Evolutionary conservation across 139 green algal species (phyloP), one percentile per base, ranked within the genome.

Genomic region (Eudorina sp.): DNA sequence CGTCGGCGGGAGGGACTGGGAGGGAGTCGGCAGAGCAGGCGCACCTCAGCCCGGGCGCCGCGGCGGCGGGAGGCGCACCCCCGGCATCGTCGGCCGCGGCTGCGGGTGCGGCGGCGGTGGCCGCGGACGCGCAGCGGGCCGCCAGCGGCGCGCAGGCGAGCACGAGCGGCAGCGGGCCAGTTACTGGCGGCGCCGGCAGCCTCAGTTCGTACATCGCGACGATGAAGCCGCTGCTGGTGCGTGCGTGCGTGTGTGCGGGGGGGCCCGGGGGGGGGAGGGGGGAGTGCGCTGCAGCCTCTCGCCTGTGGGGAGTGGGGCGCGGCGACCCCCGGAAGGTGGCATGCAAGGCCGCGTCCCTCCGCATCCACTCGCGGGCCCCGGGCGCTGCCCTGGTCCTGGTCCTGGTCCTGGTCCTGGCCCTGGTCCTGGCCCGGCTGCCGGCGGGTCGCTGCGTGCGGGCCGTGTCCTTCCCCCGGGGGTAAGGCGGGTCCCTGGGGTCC

Each of bases 161-260:
- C 70, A 64, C 83, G 53, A 51, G 25, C 11, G 70, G 27, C 27
- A 40, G 21, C 25, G 53, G n/a, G 6, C 38, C 23, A 27, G 34
- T 23, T 13, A 23, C 53, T 68, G 58, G 34, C 6, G 21, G 62
- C n/a, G 80, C 60, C 31, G 36, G 21, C 5, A 18, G 41, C 0
- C 7, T 29, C 66, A 79, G 40, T 40, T 55, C 36, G 45, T 90
- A 90, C 45, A 46, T 66, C 16, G 16, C 34, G 7, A 48, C 48
- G 34, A 31, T 90, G 27, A 85, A 85, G 64, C 43, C 75, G 46
- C 85, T 90, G 75, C 85, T 86, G 85, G 85, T 89, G 55, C 6
- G 70, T 3, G 53, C 27, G 53, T 27, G 34, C 6, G 41, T n/a
- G 53, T 40, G 53, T 13, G 77, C 16, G 53, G 13, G 53, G 53